A percentile compares a stretch with the other conserved stretches of the same genome.
phyloP scores from a whole-genome alignment of 2,329 filamentous ascomycete species.

The Aspergillus nomiae region DNA sequence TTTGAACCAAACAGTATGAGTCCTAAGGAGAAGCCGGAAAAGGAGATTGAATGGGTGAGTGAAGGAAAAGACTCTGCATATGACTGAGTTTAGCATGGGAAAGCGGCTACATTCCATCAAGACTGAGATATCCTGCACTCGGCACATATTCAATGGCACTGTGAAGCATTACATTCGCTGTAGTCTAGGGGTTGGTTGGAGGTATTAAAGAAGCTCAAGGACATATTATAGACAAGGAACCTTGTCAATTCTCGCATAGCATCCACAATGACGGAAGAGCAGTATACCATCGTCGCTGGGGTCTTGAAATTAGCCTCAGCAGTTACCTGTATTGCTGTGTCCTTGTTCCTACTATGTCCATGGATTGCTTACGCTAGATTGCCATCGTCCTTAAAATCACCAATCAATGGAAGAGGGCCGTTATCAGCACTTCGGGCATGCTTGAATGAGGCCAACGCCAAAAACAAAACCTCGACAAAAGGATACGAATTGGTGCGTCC shows the following conservation, averaged over 20 bases:
- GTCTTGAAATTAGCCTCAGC: neutral
- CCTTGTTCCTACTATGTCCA: neutral
- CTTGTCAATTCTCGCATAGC: neutral
- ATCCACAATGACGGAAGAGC: neutral
- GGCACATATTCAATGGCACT: neutral
- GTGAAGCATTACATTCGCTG: neutral
- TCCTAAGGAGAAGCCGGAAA: neutral
- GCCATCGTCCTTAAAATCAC: neutral
- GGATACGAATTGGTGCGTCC: neutral
- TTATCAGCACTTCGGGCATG: neutral
- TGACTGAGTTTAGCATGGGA: neutral
- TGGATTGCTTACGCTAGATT: neutral
- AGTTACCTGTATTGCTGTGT: neutral
- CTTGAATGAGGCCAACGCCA: neutral
- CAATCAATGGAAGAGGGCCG: neutral
- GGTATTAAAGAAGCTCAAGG: neutral
- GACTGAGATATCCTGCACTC: neutral
- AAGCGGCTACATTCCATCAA: neutral
- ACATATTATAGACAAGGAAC: neutral
- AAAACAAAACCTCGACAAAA: neutral
- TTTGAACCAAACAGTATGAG: rapidly evolving
- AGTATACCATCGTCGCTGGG: neutral
- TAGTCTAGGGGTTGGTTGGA: neutral
- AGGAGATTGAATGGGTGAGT: neutral
- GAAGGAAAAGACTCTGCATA: neutral